These are phyloP conservation scores for Letharia columbiana DNA, from an alignment of 495 filamentous ascomycete genomes.

Conservation along the genomic window DNA sequence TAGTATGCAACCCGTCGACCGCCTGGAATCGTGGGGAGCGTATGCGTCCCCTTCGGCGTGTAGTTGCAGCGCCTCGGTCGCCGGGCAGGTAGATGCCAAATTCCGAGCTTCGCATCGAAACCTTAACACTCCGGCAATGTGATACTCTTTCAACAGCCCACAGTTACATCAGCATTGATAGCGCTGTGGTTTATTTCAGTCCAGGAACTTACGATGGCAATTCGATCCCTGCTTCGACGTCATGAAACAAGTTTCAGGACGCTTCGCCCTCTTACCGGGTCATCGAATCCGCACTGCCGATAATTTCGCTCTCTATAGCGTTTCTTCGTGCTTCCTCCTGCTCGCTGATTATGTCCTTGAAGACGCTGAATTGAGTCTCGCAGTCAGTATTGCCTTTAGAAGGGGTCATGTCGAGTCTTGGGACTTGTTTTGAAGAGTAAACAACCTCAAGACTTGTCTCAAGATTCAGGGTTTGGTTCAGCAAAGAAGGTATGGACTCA, in stretches of 20 bases:
- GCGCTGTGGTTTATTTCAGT: neutral
- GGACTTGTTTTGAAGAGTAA: neutral
- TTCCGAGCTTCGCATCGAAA: neutral
- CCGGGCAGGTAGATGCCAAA: neutral
- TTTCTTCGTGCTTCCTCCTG: slow-evolving; percentile 33
- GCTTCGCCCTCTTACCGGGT: neutral
- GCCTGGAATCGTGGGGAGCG: neutral
- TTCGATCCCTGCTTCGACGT: neutral
- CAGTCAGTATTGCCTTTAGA: neutral
- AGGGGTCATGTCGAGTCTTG: neutral
- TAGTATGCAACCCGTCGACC: neutral
- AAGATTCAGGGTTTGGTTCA: neutral
- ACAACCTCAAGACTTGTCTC: neutral
- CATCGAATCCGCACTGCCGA: slow-evolving; percentile 5
- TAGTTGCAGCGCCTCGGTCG: neutral
- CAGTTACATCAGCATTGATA: neutral
- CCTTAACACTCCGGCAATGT: neutral
- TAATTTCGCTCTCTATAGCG: slow-evolving; percentile 35
- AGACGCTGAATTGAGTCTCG: slow-evolving; percentile 24
- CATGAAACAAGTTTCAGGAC: slow-evolving; percentile 1
- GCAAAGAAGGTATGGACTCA: too few species aligned
- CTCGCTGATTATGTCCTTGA: slow-evolving; percentile 40
- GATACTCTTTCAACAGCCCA: neutral
- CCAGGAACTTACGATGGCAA: neutral
- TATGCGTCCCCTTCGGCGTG: neutral